Evolutionary conservation across 2,329 filamentous ascomycete genomes (phyloP), one percentile per base, ranked within the genome.

Genomic region (Cladosporium sp.): DNA sequence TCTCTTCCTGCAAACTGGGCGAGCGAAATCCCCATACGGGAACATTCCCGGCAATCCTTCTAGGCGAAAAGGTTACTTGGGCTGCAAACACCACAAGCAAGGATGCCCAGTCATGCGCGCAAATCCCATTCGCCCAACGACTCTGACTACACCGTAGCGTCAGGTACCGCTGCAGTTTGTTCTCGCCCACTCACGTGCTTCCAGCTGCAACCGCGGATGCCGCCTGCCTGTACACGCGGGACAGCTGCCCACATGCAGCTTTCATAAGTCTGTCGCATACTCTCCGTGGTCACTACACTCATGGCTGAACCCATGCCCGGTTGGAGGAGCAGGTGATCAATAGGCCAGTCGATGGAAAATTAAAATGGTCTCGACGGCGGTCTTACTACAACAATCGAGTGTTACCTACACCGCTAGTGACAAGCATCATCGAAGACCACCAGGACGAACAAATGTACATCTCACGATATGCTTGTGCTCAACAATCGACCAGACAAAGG

Each of bases 31-130:
- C 25, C 36, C 22, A 44, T 34, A 36, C 52, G 52, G 52, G 32
- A 55, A 25, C 35, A 20, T 24, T 55, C 52, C 52, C 52, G 40
- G 52, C 52, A 55, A 55, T 55, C 52, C 52, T 55, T 28, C 32
- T 44, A 20, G 48, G 34, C 48, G 36, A 28, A 54, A 40, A 28
- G 39, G 22, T 28, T 19, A 44, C 51, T 55, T 55, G 52, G 52
- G 52, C 52, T 42, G 50, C 50, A 44, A 40, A 35, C 25, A 9
- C 13, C 19, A 12, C 5, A 32, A 13, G 50, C 51, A 55, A 55
- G 52, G 52, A 55, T 55, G 52, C 52, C 52, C 32, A 36, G 52
- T 17, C 17, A 42, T 24, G 40, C 52, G 20, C 24, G 40, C 20
- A 9, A 47, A 25, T 40, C 52, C 52, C 20, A 55, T 55, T 55